Conservation (phyloP, 441 rosid species). For the Bocquillonia castaneifolia region DNA sequence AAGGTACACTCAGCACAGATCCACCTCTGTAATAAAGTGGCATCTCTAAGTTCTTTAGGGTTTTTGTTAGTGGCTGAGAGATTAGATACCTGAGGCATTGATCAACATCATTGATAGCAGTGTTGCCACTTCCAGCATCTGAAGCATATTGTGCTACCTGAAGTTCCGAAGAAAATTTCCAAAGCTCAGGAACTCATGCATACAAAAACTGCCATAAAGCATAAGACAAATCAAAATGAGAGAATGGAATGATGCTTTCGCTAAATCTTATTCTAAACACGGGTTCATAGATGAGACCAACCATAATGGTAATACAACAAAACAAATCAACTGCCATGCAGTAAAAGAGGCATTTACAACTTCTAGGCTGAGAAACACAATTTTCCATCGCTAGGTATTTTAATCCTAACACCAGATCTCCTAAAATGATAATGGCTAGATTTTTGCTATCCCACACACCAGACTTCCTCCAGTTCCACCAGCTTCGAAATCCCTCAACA, state of each 20-base stretch:
- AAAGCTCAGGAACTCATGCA: constrained; percentile 39
- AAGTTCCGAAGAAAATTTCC: constrained; percentile 41
- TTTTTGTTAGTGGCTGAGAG: constrained; percentile 7
- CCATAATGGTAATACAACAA: background rate
- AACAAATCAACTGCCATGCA: background rate
- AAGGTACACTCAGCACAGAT: background rate
- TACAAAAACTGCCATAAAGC: constrained; percentile 36
- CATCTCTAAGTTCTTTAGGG: background rate
- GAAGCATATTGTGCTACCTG: constrained; percentile 88
- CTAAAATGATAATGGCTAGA: background rate
- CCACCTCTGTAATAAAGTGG: background rate
- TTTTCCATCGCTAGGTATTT: background rate
- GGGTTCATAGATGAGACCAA: constrained; percentile 4
- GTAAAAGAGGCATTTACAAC: background rate
- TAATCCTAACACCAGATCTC: background rate
- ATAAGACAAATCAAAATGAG: constrained; percentile 28
- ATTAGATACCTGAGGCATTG: constrained; percentile 60
- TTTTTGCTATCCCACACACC: no score
- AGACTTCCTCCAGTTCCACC: no score
- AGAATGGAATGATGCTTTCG: constrained; percentile 16
- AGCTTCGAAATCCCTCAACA: no score
- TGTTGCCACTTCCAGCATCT: constrained; percentile 60
- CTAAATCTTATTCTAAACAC: background rate
- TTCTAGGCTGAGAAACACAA: background rate
- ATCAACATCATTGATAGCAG: constrained; percentile 57